phyloP scores from a whole-genome alignment of 2,329 filamentous ascomycete species.

The Chaetomiaceae sp. region DNA sequence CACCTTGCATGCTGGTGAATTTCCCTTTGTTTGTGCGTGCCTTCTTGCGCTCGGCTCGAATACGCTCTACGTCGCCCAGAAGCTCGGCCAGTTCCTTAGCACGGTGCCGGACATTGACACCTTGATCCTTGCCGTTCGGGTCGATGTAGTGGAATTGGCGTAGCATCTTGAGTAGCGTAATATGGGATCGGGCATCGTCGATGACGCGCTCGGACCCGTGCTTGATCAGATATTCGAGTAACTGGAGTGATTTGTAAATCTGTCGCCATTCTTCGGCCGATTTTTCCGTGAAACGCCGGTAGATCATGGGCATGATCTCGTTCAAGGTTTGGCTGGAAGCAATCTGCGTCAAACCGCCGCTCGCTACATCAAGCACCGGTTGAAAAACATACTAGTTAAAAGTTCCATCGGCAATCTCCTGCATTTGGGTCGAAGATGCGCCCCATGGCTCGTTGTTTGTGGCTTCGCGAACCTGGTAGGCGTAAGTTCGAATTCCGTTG shows the following conservation, averaged over 20 bases:
- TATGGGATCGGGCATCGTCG: constrained; percentile 91
- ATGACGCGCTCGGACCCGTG: constrained; percentile 97
- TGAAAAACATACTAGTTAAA: constrained; percentile 80
- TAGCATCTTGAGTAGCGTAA: constrained; percentile 95
- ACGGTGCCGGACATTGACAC: constrained; percentile 93
- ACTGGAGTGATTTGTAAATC: constrained; percentile 96
- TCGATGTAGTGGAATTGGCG: constrained; percentile 98
- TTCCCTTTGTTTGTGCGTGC: constrained; percentile 86
- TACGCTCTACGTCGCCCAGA: constrained; percentile 85
- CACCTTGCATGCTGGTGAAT: constrained; percentile 90
- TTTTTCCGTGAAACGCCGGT: constrained; percentile 98
- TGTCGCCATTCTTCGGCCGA: constrained; percentile 97
- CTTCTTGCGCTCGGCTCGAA: constrained; percentile 81
- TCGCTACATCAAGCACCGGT: neutral
- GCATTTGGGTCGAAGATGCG: constrained; percentile 77
- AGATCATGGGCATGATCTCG: constrained; percentile 99
- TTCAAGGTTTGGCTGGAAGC: constrained; percentile 81
- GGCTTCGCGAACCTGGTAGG: constrained; percentile 77
- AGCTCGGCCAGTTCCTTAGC: constrained; percentile 94
- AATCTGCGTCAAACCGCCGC: constrained; percentile 16
- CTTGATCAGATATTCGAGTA: constrained; percentile 93
- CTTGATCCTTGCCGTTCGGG: constrained; percentile 94
- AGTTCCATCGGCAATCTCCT: constrained; percentile 96
- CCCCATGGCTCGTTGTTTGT: constrained; percentile 99
- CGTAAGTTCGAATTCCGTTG: neutral